A percentile compares a stretch with the other conserved stretches of the same genome.
Conservation (phyloP, 768 basidiomycete species). For the Trametes sanguinea region DNA sequence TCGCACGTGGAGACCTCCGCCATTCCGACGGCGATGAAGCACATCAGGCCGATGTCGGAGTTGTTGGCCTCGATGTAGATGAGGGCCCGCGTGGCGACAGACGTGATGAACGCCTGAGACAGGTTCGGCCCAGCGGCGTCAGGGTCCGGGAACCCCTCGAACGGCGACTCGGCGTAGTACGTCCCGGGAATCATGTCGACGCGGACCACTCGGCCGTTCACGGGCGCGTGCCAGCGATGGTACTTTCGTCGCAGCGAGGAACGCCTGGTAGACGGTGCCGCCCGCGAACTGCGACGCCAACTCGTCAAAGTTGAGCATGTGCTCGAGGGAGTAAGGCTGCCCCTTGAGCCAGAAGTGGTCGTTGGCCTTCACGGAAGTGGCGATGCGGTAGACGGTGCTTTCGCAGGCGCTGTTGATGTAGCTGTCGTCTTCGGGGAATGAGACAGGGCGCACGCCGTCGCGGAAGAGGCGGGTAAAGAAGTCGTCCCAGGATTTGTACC, state of each 20-base stretch:
- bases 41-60: constrained; percentile 54
- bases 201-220: constrained; percentile 46
- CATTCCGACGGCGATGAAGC: constrained; percentile 61
- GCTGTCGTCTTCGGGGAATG: constrained; percentile 9
- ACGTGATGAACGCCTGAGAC: constrained; percentile 45
- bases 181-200: constrained; percentile 50
- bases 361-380: constrained; percentile 37
- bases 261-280: constrained; percentile 57
- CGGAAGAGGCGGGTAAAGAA: constrained; percentile 42
- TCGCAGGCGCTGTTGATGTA: constrained; percentile 57
- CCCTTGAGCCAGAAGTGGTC: constrained; percentile 66
- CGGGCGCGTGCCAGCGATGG: constrained; percentile 66
- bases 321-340: constrained; percentile 57
- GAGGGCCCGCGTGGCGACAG: constrained; percentile 50
- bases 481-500: constrained; percentile 36
- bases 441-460: constrained; percentile 20
- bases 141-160: constrained; percentile 28
- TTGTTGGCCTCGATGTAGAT: constrained; percentile 59
- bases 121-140: constrained; percentile 27
- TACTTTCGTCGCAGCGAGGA: constrained; percentile 56
- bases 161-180: constrained; percentile 46
- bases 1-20: constrained; percentile 64
- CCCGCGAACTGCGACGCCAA: constrained; percentile 46
- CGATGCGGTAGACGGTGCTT: constrained; percentile 47
- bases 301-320: constrained; percentile 51